Percentiles rank a stretch among this genome's conserved stretches.
Conservation (phyloP, 148 eudicot genomes). For the Cornus florida region DNA sequence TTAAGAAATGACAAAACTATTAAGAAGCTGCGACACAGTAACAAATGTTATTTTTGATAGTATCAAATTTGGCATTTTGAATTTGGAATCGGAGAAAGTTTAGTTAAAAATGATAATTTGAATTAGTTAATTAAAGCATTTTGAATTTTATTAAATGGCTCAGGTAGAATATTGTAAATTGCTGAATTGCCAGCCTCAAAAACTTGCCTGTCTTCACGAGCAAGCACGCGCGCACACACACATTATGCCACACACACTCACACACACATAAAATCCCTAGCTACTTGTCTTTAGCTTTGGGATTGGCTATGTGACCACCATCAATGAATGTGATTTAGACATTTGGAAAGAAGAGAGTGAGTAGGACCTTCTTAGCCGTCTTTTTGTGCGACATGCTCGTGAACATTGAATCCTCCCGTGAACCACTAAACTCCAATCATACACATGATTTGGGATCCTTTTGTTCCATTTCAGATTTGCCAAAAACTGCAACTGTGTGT, state of each 20-base stretch:
- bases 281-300: background rate
- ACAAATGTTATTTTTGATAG: too few species aligned
- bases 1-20: too few species aligned
- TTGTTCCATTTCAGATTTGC: background rate
- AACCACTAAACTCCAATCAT: background rate
- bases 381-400: slow-evolving; percentile 20
- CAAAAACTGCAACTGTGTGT: background rate
- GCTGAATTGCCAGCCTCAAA: background rate
- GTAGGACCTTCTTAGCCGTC: slow-evolving; percentile 19
- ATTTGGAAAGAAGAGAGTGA: slow-evolving; percentile 6
- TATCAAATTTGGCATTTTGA: too few species aligned
- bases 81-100: too few species aligned
- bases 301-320: background rate
- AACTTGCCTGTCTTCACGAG: background rate
- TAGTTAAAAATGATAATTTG: background rate
- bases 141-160: too few species aligned
- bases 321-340: slow-evolving; percentile 1
- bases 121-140: too few species aligned
- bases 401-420: slow-evolving; percentile 24
- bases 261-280: background rate
- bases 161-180: background rate
- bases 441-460: background rate
- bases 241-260: too few species aligned
- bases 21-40: too few species aligned
- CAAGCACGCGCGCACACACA: too few species aligned